Percentiles rank a stretch among this genome's conserved stretches.
These are phyloP conservation scores for Termitomyces sp. DNA, from an alignment of 768 basidiomycete genomes.

Conservation along the genomic window DNA sequence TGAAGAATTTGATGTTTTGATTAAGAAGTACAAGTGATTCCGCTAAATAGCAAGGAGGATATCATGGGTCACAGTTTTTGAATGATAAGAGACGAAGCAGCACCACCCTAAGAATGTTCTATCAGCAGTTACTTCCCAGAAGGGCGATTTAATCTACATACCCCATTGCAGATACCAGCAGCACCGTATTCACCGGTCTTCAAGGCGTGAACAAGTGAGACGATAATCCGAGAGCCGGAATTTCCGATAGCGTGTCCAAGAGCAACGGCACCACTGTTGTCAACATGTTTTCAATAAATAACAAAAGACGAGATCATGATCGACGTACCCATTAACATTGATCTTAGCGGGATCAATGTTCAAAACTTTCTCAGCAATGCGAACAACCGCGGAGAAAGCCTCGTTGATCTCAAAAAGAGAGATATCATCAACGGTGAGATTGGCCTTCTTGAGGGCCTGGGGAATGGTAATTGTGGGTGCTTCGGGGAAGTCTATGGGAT, in stretches of 20 bases:
- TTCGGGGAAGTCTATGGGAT: slow-evolving; percentile 95
- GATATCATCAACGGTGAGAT: slow-evolving; percentile 79
- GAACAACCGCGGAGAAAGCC: slow-evolving; percentile 93
- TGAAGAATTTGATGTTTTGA: slow-evolving; percentile 1
- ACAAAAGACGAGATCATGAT: slow-evolving; percentile 3
- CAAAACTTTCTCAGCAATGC: slow-evolving; percentile 86
- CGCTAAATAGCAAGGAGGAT: slow-evolving; percentile 4
- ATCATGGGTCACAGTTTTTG: slow-evolving; percentile 62
- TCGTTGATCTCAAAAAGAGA: slow-evolving; percentile 96
- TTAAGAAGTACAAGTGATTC: slow-evolving; percentile 11
- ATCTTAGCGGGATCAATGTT: slow-evolving; percentile 83
- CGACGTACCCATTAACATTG: slow-evolving; percentile 79
- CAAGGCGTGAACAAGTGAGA: slow-evolving; percentile 88
- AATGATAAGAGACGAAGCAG: slow-evolving; percentile 86
- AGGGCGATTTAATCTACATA: slow-evolving; percentile 37
- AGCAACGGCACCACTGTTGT: slow-evolving; percentile 86
- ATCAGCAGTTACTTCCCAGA: slow-evolving; percentile 3
- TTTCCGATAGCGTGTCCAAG: slow-evolving; percentile 96
- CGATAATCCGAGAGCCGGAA: slow-evolving; percentile 91
- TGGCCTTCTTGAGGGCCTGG: slow-evolving; percentile 81
- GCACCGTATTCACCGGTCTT: slow-evolving; percentile 92
- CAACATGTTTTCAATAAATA: slow-evolving; percentile 13
- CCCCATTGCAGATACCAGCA: slow-evolving; percentile 96
- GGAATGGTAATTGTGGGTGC: slow-evolving; percentile 94
- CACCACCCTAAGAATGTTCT: slow-evolving; percentile 64